Evolutionary conservation across 2,329 filamentous ascomycete genomes (phyloP).

Genomic region (Pseudocercospora pini-densiflorae): DNA sequence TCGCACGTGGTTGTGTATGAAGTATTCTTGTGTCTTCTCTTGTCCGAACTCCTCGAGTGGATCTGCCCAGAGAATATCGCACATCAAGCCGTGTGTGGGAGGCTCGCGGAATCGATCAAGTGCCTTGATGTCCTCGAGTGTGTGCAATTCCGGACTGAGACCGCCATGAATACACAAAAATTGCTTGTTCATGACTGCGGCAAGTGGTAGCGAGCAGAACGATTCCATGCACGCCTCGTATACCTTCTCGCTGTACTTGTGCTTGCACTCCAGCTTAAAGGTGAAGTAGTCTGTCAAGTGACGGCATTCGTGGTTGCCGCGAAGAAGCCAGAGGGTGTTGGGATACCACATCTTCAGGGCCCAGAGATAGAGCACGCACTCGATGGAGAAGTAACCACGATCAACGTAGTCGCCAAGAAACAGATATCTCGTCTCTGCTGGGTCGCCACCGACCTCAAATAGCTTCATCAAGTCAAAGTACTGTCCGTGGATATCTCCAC

Average conservation of each 20-base stretch:
- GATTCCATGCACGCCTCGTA: constrained; percentile 99
- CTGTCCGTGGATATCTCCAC: constrained; percentile 97
- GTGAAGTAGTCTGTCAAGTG: constrained; percentile 99
- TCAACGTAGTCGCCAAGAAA: constrained; percentile 99
- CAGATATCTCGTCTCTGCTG: constrained; percentile 92
- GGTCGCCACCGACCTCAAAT: constrained; percentile 97
- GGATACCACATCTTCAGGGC: constrained; percentile 99
- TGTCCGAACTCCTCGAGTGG: constrained; percentile 98
- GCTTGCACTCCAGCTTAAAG: constrained; percentile 99
- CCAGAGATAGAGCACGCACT: constrained; percentile 98
- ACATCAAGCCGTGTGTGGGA: constrained; percentile 97
- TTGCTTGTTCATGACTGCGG: constrained; percentile 99
- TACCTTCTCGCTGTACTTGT: constrained; percentile 96
- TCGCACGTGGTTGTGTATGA: constrained; percentile 96
- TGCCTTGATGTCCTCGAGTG: constrained; percentile 93
- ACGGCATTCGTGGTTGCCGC: constrained; percentile 97
- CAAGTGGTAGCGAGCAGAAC: constrained; percentile 90
- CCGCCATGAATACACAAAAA: constrained; percentile 98
- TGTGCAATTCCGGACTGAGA: constrained; percentile 93
- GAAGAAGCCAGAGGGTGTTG: constrained; percentile 93
- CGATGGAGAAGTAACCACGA: constrained; percentile 97
- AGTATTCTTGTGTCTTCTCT: constrained; percentile 97
- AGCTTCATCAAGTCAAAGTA: constrained; percentile 99
- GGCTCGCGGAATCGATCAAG: constrained; percentile 98
- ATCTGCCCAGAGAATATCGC: constrained; percentile 98